Percentiles rank a stretch among this genome's conserved stretches.
Conservation (phyloP, 495 filamentous ascomycete species). For the Cryomyces antarcticus region DNA sequence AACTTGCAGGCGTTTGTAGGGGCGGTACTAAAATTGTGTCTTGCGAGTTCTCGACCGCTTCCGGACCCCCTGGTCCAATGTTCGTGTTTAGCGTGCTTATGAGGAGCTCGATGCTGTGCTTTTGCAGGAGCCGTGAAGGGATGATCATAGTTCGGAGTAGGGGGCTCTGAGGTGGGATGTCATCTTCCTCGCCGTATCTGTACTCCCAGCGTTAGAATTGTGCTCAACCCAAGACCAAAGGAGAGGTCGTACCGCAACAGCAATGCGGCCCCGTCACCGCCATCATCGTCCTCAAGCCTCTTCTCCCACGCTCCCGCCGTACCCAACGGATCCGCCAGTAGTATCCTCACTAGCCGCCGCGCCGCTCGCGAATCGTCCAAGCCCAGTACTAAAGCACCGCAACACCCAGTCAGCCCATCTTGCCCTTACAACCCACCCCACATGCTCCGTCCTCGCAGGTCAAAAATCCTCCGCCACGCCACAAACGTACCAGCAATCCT, state of each 20-base stretch:
- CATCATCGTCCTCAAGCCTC: conserved; percentile 29
- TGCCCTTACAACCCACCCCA: too few species aligned
- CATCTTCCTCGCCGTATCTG: conserved; percentile 32
- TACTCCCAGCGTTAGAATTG: neutral
- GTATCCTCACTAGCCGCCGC: conserved; percentile 41
- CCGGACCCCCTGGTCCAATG: neutral
- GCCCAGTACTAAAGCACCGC: conserved; percentile 34
- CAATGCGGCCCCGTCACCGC: conserved; percentile 27
- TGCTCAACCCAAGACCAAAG: neutral
- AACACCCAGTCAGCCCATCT: conserved; percentile 8
- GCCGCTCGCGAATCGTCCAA: conserved; percentile 27
- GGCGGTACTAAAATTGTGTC: conserved; percentile 52
- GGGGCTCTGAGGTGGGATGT: conserved; percentile 20
- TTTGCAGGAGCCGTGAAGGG: conserved; percentile 47
- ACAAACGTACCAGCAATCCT: conserved; percentile 40
- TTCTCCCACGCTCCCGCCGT: conserved; percentile 49
- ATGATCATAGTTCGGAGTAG: conserved; percentile 37
- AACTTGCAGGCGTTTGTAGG: conserved; percentile 43
- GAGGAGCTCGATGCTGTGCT: conserved; percentile 57
- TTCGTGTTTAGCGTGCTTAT: conserved; percentile 35
- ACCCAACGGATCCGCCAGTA: conserved; percentile 62
- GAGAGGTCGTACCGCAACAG: conserved; percentile 30
- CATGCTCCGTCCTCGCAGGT: too few species aligned
- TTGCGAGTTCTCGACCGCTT: conserved; percentile 20
- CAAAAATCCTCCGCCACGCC: neutral